phyloP scores from a whole-genome alignment of 1,139 yeast species.

The Pichia sp. region DNA sequence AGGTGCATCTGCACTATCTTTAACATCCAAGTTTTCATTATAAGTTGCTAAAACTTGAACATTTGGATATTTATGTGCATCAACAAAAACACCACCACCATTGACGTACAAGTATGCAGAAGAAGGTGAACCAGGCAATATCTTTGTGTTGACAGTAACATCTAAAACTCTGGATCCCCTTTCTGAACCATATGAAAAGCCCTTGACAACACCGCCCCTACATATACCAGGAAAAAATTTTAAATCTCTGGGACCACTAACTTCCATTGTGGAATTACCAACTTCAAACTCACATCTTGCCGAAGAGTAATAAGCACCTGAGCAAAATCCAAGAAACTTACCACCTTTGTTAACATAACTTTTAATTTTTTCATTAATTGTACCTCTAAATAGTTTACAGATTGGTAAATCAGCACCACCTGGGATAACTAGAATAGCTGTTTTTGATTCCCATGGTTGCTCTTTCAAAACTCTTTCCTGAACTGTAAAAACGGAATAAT shows the following conservation, averaged over 20 bases:
- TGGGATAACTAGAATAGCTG: constrained; percentile 78
- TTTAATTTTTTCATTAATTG: constrained; percentile 52
- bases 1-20: constrained; percentile 33
- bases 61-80: constrained; percentile 53
- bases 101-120: constrained; percentile 50
- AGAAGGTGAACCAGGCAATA: constrained; percentile 23
- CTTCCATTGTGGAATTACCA: constrained; percentile 65
- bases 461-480: constrained; percentile 52
- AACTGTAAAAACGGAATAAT: constrained; percentile 78
- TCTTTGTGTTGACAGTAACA: constrained; percentile 34
- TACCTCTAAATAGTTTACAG: constrained; percentile 64
- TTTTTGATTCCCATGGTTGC: constrained; percentile 86
- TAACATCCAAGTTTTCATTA: constrained; percentile 39
- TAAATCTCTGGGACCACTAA: constrained; percentile 77
- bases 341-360: constrained; percentile 78
- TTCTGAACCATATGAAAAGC: constrained; percentile 74
- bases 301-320: constrained; percentile 93
- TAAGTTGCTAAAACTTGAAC: constrained; percentile 73
- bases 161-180: constrained; percentile 61
- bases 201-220: constrained; percentile 74
- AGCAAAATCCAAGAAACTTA: constrained; percentile 77
- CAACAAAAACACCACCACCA: constrained; percentile 84
- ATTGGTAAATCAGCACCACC: constrained; percentile 94
- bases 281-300: constrained; percentile 74
- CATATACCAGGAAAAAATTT: constrained; percentile 75